Base-by-base conservation (phyloP, 768 basidiomycete species). In the Macrolepiota dolichaula region DNA sequence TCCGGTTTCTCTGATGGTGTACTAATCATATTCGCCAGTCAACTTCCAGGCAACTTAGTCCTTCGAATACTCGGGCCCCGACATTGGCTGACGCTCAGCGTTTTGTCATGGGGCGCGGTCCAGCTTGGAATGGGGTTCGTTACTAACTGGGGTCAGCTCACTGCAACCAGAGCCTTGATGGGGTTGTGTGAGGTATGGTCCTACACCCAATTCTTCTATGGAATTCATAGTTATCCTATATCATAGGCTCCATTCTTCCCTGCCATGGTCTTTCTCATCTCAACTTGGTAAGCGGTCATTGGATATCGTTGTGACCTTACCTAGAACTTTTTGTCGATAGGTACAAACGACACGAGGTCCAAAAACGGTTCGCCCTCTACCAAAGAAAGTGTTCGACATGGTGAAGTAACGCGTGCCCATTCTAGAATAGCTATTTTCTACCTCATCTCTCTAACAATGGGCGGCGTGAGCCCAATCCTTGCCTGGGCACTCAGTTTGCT, bases 91-190 rank as follows among this genome's bases (percentile, higher is more conserved):
- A 72, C 79, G 1, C 74, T 76, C 59, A 75, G 72, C 27, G 73
- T 76, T 2, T 55, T 78, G 35, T 72, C 73, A 35, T 82, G 81
- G 79, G 80, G 78, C 22, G 69, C 72, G 4, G 76, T 79, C 6
- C 76, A 80, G 51, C 68, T 81, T 0, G 74, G 73, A 46, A 81
- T 81, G 79, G 79, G 77, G 4, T 81, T 77, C 64, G 74, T 80
- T 2, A 65, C 70, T 27, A 72, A 70, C 6, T 81, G 80, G 80
- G 68, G 71, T 2, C 71, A 71, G 46, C 70, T 82, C 22, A 70
- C 74, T 6, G 63, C 77, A 13, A 77, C 77, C 57, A 76, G 79
- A 38, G 71, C 79, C n/a, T 61, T 81, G n/a, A 70, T 81, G 32
- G 80, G 80, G 55, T 64, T 71, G 32, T 77, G 79, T 52, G 81